Evolutionary conservation across 129 eudicot species (phyloP).

Genomic region (Arctium minus): DNA sequence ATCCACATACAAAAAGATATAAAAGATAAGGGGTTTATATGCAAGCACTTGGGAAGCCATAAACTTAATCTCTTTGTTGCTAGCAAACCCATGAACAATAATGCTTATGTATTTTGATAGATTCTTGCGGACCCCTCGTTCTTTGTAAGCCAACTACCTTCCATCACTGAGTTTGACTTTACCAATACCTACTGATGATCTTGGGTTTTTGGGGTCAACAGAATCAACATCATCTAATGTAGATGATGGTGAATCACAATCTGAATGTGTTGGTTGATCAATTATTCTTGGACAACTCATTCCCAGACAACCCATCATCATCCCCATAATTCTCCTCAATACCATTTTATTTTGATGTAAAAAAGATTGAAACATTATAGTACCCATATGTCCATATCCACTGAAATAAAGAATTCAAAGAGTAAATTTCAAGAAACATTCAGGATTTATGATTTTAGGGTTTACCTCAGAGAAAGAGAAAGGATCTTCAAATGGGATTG

Average conservation of each 20-base stretch:
- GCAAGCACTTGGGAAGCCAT: slow-evolving; percentile 64
- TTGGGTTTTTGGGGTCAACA: background rate
- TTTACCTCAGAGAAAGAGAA: slow-evolving; percentile 26
- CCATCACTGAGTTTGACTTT: slow-evolving; percentile 85
- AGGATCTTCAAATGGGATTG: slow-evolving; percentile 26
- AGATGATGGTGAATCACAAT: slow-evolving; percentile 31
- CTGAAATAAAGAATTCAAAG: slow-evolving; percentile 26
- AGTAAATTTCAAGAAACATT: slow-evolving; percentile 13
- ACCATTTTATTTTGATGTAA: slow-evolving; percentile 40
- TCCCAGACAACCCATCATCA: slow-evolving; percentile 72
- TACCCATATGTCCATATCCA: slow-evolving; percentile 19
- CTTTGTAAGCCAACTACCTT: slow-evolving; percentile 69
- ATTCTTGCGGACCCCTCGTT: slow-evolving; percentile 74
- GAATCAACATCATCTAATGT: slow-evolving; percentile 10
- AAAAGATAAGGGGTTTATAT: slow-evolving; percentile 4
- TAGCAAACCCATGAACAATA: slow-evolving; percentile 91
- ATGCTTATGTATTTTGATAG: slow-evolving; percentile 55
- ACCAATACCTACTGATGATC: background rate
- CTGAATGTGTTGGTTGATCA: slow-evolving; percentile 51
- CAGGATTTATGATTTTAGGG: slow-evolving; percentile 29
- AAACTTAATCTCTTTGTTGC: slow-evolving; percentile 81
- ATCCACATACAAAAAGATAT: background rate
- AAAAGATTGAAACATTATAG: slow-evolving; percentile 33
- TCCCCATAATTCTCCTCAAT: slow-evolving; percentile 38
- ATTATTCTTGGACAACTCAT: slow-evolving; percentile 30